These are phyloP conservation scores for Luffa aegyptiaca DNA, from an alignment of 306 rosid genomes.

Conservation along the genomic window DNA sequence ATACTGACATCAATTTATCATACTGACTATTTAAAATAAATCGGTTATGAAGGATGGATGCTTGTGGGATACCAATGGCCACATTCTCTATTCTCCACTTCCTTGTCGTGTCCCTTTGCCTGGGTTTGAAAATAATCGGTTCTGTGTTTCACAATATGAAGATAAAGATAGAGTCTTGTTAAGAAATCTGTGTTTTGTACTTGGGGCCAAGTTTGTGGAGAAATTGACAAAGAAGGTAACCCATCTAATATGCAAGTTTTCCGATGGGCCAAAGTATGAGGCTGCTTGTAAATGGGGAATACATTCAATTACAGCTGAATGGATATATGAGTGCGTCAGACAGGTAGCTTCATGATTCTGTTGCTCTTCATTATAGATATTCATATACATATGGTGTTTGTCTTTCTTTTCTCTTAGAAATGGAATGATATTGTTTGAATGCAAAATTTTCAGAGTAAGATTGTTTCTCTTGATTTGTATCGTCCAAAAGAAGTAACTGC, in stretches of 20 bases:
- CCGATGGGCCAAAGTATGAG: constrained; percentile 74
- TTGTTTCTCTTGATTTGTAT: constrained; percentile 55
- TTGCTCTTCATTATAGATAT: neutral
- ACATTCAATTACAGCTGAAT: constrained; percentile 50
- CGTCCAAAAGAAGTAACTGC: constrained; percentile 65
- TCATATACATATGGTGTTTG: neutral
- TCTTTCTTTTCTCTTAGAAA: constrained; percentile 3
- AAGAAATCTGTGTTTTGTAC: constrained; percentile 73
- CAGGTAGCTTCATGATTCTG: constrained; percentile 43
- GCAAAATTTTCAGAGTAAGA: constrained; percentile 42
- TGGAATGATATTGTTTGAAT: constrained; percentile 4
- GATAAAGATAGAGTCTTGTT: constrained; percentile 66
- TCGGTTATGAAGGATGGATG: constrained; percentile 54
- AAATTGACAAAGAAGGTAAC: constrained; percentile 72
- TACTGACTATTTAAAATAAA: constrained; percentile 13
- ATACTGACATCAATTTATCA: neutral
- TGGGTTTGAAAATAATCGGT: constrained; percentile 68
- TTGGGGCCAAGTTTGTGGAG: constrained; percentile 75
- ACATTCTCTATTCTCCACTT: constrained; percentile 90
- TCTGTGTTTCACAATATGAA: constrained; percentile 91
- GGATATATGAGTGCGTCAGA: constrained; percentile 88
- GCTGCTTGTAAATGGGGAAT: constrained; percentile 83
- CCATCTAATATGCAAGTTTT: constrained; percentile 80
- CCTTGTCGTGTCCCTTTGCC: constrained; percentile 74
- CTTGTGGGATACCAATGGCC: constrained; percentile 64